These are phyloP conservation scores for Carallia brachiata DNA, from an alignment of 345 rosid species.

Conservation along the genomic window DNA sequence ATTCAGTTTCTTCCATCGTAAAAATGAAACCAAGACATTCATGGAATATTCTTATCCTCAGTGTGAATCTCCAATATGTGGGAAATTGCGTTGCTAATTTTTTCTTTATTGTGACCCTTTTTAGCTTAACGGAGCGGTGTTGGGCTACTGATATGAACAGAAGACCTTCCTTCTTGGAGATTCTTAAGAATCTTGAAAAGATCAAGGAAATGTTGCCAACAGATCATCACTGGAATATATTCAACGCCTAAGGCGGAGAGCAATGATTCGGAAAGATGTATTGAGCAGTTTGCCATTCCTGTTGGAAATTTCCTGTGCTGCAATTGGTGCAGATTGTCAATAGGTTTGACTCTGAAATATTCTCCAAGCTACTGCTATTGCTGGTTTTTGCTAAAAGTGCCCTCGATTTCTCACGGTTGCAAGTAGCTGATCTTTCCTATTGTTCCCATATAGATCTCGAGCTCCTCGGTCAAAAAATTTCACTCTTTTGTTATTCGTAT, in stretches of 20 bases:
- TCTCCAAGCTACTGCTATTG: constrained; percentile 14
- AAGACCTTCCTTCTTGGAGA: constrained; percentile 90
- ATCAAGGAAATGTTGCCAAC: constrained; percentile 61
- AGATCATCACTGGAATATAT: constrained; percentile 84
- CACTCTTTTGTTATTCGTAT: neutral
- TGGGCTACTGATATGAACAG: constrained; percentile 87
- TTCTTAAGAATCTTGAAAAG: constrained; percentile 88
- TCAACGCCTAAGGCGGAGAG: constrained; percentile 45
- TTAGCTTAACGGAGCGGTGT: constrained; percentile 71
- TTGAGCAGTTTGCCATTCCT: constrained; percentile 1
- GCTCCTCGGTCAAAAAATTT: neutral
- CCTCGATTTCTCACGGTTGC: constrained; percentile 8
- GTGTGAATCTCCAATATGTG: too few species aligned
- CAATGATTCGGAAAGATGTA: constrained; percentile 1
- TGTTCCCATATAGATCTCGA: neutral
- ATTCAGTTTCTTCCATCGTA: too few species aligned
- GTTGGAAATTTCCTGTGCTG: neutral
- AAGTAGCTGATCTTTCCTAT: neutral
- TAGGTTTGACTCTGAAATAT: constrained; percentile 19
- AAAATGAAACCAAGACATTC: too few species aligned
- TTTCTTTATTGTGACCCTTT: constrained; percentile 13
- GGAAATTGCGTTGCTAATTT: neutral
- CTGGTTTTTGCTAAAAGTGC: constrained; percentile 6
- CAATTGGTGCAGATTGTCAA: constrained; percentile 24
- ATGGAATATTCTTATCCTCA: too few species aligned